A percentile compares a stretch with the other conserved stretches of the same genome.
Evolutionary conservation across 208 protist species (phyloP).

Genomic region (Leptomonas pyrrhocoris): DNA sequence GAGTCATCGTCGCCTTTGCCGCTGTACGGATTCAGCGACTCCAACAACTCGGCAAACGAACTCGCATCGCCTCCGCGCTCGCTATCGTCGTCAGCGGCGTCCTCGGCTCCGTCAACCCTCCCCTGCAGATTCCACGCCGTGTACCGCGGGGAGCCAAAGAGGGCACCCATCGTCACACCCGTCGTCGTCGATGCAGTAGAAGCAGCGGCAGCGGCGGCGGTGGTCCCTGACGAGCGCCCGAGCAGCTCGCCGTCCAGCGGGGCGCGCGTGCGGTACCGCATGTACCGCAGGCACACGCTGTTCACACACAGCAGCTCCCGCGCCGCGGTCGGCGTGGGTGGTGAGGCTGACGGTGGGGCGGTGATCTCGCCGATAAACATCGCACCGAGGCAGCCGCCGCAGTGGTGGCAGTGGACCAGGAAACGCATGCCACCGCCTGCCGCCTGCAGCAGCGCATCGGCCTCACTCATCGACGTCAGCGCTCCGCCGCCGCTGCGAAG

Average conservation of each 20-base stretch:
- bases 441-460: background rate
- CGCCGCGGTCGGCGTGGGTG: background rate
- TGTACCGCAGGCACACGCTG: constrained; percentile 63
- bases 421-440: constrained; percentile 24
- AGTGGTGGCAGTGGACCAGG: constrained; percentile 61
- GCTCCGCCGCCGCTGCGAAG: background rate
- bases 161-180: constrained; percentile 7
- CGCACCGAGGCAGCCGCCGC: constrained; percentile 67
- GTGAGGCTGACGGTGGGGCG: background rate
- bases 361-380: constrained; percentile 26
- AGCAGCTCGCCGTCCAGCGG: constrained; percentile 30
- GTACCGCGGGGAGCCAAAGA: background rate
- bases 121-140: constrained; percentile 9
- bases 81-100: background rate
- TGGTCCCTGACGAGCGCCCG: background rate
- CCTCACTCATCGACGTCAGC: background rate
- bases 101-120: too few species aligned
- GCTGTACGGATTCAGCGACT: constrained; percentile 13
- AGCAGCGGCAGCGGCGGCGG: background rate
- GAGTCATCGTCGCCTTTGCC: background rate
- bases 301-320: constrained; percentile 57
- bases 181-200: background rate
- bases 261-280: constrained; percentile 29
- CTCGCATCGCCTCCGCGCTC: background rate
- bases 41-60: constrained; percentile 17